These are phyloP conservation scores for Fulvia fulva DNA, from an alignment of 2,329 filamentous ascomycete genomes.

Conservation along the genomic window DNA sequence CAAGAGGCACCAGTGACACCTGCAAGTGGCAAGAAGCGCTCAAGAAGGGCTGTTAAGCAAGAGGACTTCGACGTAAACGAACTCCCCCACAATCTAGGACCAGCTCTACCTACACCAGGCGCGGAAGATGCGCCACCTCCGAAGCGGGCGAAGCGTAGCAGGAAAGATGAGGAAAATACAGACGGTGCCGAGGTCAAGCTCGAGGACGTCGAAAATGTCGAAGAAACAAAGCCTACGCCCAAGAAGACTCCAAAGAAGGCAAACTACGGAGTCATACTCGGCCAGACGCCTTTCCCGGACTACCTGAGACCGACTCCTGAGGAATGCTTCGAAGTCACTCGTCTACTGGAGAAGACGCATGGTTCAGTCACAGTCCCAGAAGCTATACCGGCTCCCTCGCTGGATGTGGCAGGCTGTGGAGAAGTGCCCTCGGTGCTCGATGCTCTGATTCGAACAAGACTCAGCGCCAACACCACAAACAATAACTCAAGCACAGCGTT, in stretches of 20 bases:
- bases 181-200: constrained; percentile 1
- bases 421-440: constrained; percentile 64
- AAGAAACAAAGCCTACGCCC: constrained; percentile 21
- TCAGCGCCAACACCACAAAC: constrained; percentile 58
- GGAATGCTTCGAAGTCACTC: constrained; percentile 66
- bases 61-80: constrained; percentile 43
- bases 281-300: constrained; percentile 63
- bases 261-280: constrained; percentile 45
- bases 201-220: constrained; percentile 16
- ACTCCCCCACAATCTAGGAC: constrained; percentile 56
- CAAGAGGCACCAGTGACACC: constrained; percentile 8
- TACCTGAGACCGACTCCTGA: constrained; percentile 61
- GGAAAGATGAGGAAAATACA: constrained; percentile 8
- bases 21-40: constrained; percentile 36
- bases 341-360: constrained; percentile 62
- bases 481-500: constrained; percentile 64
- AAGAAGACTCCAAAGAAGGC: constrained; percentile 40
- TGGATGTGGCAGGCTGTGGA: constrained; percentile 66
- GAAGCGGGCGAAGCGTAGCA: constrained; percentile 25
- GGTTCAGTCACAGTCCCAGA: constrained; percentile 61
- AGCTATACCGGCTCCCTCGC: constrained; percentile 65
- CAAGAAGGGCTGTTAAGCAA: constrained; percentile 34
- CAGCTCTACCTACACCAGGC: constrained; percentile 29
- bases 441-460: constrained; percentile 58
- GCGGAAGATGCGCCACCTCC: constrained; percentile 23